Percentiles rank a stretch among this genome's conserved stretches.
phyloP scores from a whole-genome alignment of 257 asterid species.

The Scutellaria baicalensis region DNA sequence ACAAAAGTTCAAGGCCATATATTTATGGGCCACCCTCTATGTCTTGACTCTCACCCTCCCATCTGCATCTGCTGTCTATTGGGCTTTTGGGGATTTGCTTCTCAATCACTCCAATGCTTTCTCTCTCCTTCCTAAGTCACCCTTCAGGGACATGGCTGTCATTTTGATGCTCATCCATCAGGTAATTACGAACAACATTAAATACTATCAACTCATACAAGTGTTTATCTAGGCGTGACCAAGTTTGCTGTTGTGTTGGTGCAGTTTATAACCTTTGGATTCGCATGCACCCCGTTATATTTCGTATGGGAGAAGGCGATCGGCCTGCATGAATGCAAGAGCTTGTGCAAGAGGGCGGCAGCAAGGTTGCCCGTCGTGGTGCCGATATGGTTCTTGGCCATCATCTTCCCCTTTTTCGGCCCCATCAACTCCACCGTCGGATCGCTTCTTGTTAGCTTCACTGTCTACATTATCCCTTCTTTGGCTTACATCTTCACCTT shows the following conservation, averaged over 20 bases:
- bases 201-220: not conserved
- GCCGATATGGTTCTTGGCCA: slow-evolving; percentile 95
- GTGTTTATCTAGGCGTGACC: not conserved
- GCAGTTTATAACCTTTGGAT: slow-evolving; percentile 97
- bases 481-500: slow-evolving; percentile 81
- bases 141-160: slow-evolving; percentile 86
- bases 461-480: slow-evolving; percentile 88
- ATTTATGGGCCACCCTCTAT: slow-evolving; percentile 64
- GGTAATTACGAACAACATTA: slow-evolving; percentile 25
- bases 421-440: slow-evolving; percentile 94
- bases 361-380: slow-evolving; percentile 81
- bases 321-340: slow-evolving; percentile 88
- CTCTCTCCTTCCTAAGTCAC: slow-evolving; percentile 76
- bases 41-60: slow-evolving; percentile 90
- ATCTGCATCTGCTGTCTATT: slow-evolving; percentile 83
- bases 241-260: not conserved
- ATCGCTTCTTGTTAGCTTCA: slow-evolving; percentile 85
- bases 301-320: slow-evolving; percentile 96
- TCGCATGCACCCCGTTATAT: slow-evolving; percentile 90
- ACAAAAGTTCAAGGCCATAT: slow-evolving; percentile 82
- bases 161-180: slow-evolving; percentile 92
- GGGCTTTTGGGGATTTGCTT: slow-evolving; percentile 94
- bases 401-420: slow-evolving; percentile 88
- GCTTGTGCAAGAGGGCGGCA: slow-evolving; percentile 80
- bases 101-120: slow-evolving; percentile 92